phyloP scores from a whole-genome alignment of 2,329 filamentous ascomycete genomes.

The Fonsecaea monophora region DNA sequence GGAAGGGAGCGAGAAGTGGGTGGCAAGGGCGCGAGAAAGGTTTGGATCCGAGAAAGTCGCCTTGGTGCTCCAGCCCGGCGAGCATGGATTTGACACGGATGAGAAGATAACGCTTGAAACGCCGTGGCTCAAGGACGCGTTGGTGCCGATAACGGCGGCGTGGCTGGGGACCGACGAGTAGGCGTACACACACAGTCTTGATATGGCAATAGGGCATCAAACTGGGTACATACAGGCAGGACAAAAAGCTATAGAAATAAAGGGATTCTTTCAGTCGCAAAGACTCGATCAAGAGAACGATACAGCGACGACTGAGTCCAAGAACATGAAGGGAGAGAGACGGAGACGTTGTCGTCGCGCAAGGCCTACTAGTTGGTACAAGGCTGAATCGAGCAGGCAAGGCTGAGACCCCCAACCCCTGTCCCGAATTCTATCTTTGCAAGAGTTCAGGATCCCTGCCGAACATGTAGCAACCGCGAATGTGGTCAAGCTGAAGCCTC shows the following conservation, averaged over 20 bases:
- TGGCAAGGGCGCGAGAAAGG: constrained; percentile 3
- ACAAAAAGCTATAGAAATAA: too few species aligned
- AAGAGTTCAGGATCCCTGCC: not conserved
- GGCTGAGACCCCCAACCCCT: not conserved
- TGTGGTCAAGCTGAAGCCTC: not conserved
- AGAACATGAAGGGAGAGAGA: too few species aligned
- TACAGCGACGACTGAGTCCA: too few species aligned
- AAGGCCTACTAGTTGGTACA: too few species aligned
- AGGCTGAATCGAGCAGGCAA: not conserved
- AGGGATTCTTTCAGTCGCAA: too few species aligned
- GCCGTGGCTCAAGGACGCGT: constrained; percentile 6
- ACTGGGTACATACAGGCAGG: too few species aligned
- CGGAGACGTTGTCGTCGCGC: too few species aligned
- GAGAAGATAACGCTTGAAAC: constrained; percentile 5
- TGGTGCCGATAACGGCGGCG: constrained; percentile 5
- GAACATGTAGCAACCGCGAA: not conserved
- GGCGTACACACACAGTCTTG: not conserved
- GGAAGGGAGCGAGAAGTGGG: constrained; percentile 18
- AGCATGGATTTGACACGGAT: constrained; percentile 15
- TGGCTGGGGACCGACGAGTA: constrained; percentile 10
- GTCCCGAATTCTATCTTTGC: not conserved
- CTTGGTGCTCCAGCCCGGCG: constrained; percentile 9
- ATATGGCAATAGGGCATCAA: not conserved
- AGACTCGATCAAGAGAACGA: too few species aligned
- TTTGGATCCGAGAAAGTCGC: constrained; percentile 4